Percentiles rank a stretch among this genome's conserved stretches.
phyloP scores from a whole-genome alignment of 257 asterid genomes.

The Sherardia arvensis region DNA sequence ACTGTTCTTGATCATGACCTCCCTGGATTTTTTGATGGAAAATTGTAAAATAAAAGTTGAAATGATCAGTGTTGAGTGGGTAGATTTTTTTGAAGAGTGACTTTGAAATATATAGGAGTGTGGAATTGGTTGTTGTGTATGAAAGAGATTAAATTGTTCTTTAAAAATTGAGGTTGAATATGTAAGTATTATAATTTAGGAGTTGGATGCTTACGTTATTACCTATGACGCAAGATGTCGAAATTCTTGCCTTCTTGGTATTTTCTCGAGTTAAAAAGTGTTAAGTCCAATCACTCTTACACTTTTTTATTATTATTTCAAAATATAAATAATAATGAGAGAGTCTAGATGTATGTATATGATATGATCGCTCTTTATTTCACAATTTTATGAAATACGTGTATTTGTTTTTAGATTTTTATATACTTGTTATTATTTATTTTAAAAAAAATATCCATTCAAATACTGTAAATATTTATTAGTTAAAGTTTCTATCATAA shows the following conservation, averaged over 20 bases:
- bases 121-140: no score
- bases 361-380: no score
- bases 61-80: not conserved
- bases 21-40: not conserved
- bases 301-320: not conserved
- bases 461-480: no score
- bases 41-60: not conserved
- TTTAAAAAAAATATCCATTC: no score
- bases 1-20: not conserved
- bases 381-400: no score
- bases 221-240: not conserved
- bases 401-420: no score
- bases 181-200: not conserved
- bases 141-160: no score
- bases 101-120: not conserved
- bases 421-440: no score
- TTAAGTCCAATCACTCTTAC: not conserved
- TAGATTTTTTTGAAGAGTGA: not conserved
- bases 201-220: slow-evolving; percentile 4
- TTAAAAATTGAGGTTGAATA: no score
- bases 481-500: no score
- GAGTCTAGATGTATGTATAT: no score
- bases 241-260: not conserved
- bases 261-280: not conserved
- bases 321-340: no score